Evolutionary conservation across 192 early-diverging fungal genomes (phyloP).

Genomic region (Gonapodya prolifera): DNA sequence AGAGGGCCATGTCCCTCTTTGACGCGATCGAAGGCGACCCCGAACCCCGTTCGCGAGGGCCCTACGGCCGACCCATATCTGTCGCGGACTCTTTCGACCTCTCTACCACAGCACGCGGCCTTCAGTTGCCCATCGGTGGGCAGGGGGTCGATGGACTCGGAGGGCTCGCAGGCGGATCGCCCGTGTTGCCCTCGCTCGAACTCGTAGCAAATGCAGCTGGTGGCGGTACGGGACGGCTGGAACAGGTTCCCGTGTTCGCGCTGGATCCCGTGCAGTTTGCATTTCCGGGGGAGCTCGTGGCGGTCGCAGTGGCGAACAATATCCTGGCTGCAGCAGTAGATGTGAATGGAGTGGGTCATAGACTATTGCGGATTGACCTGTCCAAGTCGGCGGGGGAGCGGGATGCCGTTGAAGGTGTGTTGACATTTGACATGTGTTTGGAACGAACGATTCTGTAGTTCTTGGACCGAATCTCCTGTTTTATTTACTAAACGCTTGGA

Average conservation of each 20-base stretch:
- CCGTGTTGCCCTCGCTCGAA: not conserved
- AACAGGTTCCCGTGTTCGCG: constrained; percentile 43
- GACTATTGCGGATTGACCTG: constrained; percentile 78
- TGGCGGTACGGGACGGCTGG: no score
- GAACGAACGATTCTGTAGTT: constrained; percentile 14
- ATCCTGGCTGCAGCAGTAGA: no score
- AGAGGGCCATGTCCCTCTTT: not conserved
- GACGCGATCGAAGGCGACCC: not conserved
- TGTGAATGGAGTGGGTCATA: constrained; percentile 62
- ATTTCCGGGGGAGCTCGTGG: constrained; percentile 59
- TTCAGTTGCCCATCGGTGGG: not conserved
- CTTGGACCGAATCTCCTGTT: no score
- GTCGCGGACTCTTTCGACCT: not conserved
- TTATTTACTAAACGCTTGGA: no score
- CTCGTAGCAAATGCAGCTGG: no score
- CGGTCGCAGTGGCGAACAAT: constrained; percentile 71
- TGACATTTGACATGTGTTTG: not conserved
- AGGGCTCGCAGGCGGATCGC: not conserved
- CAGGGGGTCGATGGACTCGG: not conserved
- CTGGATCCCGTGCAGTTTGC: constrained; percentile 84
- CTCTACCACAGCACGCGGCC: not conserved
- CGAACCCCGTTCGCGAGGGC: no score
- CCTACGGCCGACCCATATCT: no score
- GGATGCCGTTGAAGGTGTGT: constrained; percentile 61
- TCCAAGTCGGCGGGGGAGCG: constrained; percentile 66